These are phyloP conservation scores for Leptographium flavum DNA, from an alignment of 2,329 filamentous ascomycete species.

Conservation along the genomic window DNA sequence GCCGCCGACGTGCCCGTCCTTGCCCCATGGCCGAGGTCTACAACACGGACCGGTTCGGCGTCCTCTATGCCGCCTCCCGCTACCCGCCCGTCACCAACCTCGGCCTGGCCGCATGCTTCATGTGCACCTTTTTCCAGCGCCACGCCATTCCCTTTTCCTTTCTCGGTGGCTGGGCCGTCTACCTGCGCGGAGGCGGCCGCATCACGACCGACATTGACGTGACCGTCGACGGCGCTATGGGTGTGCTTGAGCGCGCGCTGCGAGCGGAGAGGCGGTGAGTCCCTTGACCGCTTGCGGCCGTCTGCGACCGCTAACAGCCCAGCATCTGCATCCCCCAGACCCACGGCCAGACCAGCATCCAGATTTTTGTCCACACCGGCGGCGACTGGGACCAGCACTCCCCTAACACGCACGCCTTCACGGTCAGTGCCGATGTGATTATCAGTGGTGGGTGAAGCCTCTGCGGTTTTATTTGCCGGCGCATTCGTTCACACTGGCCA, in stretches of 20 bases:
- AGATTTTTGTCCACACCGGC: slow-evolving; percentile 9
- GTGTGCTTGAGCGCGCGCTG: slow-evolving; percentile 3
- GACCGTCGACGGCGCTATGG: slow-evolving; percentile 4
- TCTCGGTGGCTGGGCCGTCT: slow-evolving; percentile 10
- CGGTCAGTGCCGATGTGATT: slow-evolving; percentile 9
- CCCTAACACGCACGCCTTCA: background rate
- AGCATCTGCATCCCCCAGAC: slow-evolving; percentile 8
- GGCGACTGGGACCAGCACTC: slow-evolving; percentile 4
- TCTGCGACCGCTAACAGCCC: background rate
- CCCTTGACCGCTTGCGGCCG: background rate
- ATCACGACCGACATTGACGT: slow-evolving; percentile 8
- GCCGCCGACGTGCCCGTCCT: background rate
- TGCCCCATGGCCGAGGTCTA: slow-evolving; percentile 8
- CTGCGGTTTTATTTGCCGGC: too few relatives aligned
- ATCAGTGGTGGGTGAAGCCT: background rate
- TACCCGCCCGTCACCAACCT: slow-evolving; percentile 3
- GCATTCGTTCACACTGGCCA: too few relatives aligned
- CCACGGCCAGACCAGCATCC: slow-evolving; percentile 6
- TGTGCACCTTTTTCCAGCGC: slow-evolving; percentile 5
- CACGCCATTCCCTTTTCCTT: slow-evolving; percentile 7
- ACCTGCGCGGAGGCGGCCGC: slow-evolving; percentile 6
- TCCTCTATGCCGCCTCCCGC: slow-evolving; percentile 7
- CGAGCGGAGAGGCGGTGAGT: slow-evolving; percentile 3
- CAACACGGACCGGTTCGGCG: slow-evolving; percentile 9
- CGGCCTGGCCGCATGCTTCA: slow-evolving; percentile 8